Conservation (phyloP, 495 filamentous ascomycete species). For the Letharia lupina region DNA sequence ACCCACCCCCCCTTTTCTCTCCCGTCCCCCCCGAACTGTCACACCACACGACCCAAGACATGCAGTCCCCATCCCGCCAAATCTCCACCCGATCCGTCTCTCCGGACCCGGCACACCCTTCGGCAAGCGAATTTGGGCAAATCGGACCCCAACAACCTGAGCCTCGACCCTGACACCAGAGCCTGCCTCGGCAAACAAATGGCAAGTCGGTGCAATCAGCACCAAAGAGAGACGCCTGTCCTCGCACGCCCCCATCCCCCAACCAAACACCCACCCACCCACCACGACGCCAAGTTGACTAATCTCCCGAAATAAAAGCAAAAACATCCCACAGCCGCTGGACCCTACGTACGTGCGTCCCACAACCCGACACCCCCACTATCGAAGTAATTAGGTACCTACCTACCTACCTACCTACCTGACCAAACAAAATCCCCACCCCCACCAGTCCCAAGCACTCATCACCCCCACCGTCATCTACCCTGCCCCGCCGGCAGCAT, state of each 20-base stretch:
- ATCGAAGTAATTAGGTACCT: too few relatives aligned
- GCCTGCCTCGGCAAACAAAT: not conserved
- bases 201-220: slow-evolving; percentile 32
- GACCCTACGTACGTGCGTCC: slow-evolving; percentile 35
- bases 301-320: not conserved
- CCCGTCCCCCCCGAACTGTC: not conserved
- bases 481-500: slow-evolving; percentile 67
- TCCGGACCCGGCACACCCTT: not conserved
- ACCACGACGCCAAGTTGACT: not conserved
- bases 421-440: not conserved
- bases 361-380: not conserved
- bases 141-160: not conserved
- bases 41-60: not conserved
- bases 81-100: not conserved
- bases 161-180: not conserved
- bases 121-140: too few relatives aligned
- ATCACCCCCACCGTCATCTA: slow-evolving; percentile 75
- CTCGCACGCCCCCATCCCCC: slow-evolving; percentile 22
- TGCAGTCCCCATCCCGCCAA: not conserved
- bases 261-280: not conserved
- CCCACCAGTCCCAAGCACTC: slow-evolving; percentile 73
- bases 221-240: slow-evolving; percentile 38
- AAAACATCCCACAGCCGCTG: slow-evolving; percentile 36
- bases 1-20: not conserved
- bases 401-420: too few relatives aligned